A percentile compares a stretch with the other conserved stretches of the same genome.
phyloP scores from a whole-genome alignment of 2,329 filamentous ascomycete genomes.

The Pseudopyricularia cyperi region DNA sequence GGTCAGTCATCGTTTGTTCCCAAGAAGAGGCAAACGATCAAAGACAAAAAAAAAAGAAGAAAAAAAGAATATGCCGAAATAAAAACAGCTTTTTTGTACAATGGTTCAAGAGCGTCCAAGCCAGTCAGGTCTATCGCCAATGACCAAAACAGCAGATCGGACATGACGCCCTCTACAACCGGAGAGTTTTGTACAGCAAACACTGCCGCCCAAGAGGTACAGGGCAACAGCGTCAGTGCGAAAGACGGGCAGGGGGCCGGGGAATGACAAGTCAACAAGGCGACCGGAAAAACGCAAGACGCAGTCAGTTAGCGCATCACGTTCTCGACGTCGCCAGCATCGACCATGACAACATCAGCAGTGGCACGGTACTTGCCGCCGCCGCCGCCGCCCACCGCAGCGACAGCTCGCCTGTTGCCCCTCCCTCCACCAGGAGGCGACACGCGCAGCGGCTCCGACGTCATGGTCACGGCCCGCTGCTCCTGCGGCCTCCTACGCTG shows the following conservation, averaged over 20 bases:
- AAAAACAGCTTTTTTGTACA: neutral
- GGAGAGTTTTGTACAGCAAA: no score
- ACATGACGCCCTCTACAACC: no score
- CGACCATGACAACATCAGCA: neutral
- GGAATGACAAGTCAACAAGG: neutral
- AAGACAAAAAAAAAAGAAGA: neutral
- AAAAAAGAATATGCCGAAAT: neutral
- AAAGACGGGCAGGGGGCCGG: neutral
- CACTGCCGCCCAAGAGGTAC: no score
- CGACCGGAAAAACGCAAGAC: neutral
- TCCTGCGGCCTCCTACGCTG: constrained; percentile 9
- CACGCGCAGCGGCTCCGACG: neutral
- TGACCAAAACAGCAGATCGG: no score
- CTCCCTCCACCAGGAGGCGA: neutral
- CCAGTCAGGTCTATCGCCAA: no score
- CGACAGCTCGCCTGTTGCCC: neutral
- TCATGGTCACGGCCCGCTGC: neutral
- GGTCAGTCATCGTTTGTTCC: no score
- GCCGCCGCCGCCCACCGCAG: neutral
- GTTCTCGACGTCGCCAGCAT: neutral
- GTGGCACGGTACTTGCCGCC: neutral
- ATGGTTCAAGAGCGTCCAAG: neutral
- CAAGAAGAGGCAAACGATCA: no score
- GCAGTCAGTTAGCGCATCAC: neutral
- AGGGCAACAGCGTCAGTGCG: no score